A percentile compares a stretch with the other conserved stretches of the same genome.
Conservation (phyloP, 2,329 filamentous ascomycete species). For the Beauveria brongniartii region DNA sequence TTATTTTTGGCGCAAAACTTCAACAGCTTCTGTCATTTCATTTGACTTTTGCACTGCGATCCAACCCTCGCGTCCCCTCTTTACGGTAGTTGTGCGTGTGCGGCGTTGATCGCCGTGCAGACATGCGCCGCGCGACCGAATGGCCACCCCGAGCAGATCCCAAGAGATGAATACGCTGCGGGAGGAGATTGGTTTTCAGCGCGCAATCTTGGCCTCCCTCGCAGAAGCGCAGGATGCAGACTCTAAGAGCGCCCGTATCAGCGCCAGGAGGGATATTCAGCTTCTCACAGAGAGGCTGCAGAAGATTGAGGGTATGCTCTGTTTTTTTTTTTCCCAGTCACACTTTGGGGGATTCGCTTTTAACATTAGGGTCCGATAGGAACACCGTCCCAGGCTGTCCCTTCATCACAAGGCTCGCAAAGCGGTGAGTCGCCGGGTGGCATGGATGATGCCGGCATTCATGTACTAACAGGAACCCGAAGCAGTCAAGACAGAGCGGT, state of each 20-base stretch:
- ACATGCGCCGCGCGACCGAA: slow-evolving; percentile 12
- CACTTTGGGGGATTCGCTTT: neutral
- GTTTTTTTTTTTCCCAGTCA: neutral
- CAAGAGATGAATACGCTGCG: slow-evolving; percentile 20
- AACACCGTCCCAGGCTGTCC: neutral
- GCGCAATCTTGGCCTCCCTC: slow-evolving; percentile 36
- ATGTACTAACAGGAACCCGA: neutral
- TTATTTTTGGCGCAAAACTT: too few species aligned
- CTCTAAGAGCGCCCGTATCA: neutral
- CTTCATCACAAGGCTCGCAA: neutral
- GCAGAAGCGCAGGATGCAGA: slow-evolving; percentile 10
- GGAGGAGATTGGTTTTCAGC: slow-evolving; percentile 35
- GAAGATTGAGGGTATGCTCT: neutral
- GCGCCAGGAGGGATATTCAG: neutral
- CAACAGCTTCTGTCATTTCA: too few species aligned
- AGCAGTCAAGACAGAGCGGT: neutral
- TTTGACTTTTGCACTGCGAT: too few species aligned
- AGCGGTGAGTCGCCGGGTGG: neutral
- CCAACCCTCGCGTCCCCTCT: too few species aligned
- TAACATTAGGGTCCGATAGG: neutral
- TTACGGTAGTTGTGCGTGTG: neutral
- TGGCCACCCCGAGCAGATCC: slow-evolving; percentile 13
- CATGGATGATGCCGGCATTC: neutral
- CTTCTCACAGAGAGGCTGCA: neutral
- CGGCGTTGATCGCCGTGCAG: neutral